Evolutionary conservation across 2,329 filamentous ascomycete genomes (phyloP), one percentile per base, ranked within the genome.

Genomic region (Xylariales sp.): DNA sequence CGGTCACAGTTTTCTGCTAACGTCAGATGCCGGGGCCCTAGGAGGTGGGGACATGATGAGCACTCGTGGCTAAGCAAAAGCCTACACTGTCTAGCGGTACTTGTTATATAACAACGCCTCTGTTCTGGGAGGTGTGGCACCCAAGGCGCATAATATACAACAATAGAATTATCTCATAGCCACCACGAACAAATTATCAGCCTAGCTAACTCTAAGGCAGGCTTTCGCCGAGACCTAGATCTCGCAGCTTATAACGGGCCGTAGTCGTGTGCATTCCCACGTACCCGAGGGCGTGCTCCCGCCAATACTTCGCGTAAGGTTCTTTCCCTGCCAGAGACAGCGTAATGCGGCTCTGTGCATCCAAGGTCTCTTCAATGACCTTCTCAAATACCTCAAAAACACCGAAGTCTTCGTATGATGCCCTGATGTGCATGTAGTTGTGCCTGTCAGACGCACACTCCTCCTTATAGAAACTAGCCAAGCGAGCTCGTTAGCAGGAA

Each of bases 391-490:
- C 57, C 2, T 48, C 57, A 4, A 54, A 55, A 7, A 54, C 58
- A 43, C 62, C 46, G n/a, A 59, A 64, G 10, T 39, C 60, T 55
- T 72, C 69, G 18, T 72, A 73, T n/a, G 7, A 18, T 8, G 75
- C 72, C 50, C 70, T 69, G 18, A 65, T 69, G 36, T 72, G 71
- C 7, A 77, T 69, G 23, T 76, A 78, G 46, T 76, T 77, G 12
- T 70, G 55, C 3, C 48, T 65, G 18, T 77, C 76, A 1, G 70
- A 63, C 0, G 65, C 72, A 50, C 65, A 60, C 41, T 78, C 75
- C 52, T 78, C 76, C 16, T 78, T 78, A 9, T 77, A 77, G 62
- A 77, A 77, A 0, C 73, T 78, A 14, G 10, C 34, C 23, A 48
- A 16, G 1, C 23, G 2, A 46, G 5, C 23, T 45, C 10, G 54